Base-by-base conservation (phyloP, 2,329 filamentous ascomycete species). In the Xylariaceae sp. region DNA sequence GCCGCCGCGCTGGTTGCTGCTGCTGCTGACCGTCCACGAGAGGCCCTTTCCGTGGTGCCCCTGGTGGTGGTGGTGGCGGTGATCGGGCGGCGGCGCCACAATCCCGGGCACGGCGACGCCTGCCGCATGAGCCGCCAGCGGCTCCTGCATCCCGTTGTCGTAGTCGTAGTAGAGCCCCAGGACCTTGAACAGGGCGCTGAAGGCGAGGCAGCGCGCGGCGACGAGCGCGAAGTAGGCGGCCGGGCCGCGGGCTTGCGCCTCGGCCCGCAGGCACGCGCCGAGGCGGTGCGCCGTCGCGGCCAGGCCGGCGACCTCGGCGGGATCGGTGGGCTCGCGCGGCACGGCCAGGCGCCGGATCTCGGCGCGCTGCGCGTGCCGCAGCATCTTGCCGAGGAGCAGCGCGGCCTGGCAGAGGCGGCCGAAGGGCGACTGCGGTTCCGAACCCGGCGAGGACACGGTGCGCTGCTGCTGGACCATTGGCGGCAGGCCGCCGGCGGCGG, bases 341-440 rank as follows among this genome's bases (percentile, higher is more conserved):
- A n/a, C n/a, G 16, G 26, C 36, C 29, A 25, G 16, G 15, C 21
- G 31, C 25, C 35, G 35, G n/a, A 27, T 33, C 26, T 39, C 35
- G 6, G 32, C 34, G 33, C 31, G 29, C 31, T 38, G 25, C 17
- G 28, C 33, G 38, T 42, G 32, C 8, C 33, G 10, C 16, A 61
- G 42, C n/a, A 57, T 51, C 36, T 52, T 50, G 24, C 53, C 55
- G 15, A 61, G 32, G 30, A 63, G 49, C 14, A 60, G 46, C 14
- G 51, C 53, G 14, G 53, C 51, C 47, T 65, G 61, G 33, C 58
- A 61, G 26, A 77, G 60, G 36, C 70, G 65, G 4, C 68, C 66
- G 53, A 71, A 76, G 25, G 72, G 57, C 14, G 64, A 60, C 35
- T 67, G 46, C 7, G 65, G 45, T 7, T 69, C 65, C 18, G 59